Percentiles rank a stretch among this genome's conserved stretches.
phyloP scores from a whole-genome alignment of 495 filamentous ascomycete genomes.

The Stereocaulon alpinum region DNA sequence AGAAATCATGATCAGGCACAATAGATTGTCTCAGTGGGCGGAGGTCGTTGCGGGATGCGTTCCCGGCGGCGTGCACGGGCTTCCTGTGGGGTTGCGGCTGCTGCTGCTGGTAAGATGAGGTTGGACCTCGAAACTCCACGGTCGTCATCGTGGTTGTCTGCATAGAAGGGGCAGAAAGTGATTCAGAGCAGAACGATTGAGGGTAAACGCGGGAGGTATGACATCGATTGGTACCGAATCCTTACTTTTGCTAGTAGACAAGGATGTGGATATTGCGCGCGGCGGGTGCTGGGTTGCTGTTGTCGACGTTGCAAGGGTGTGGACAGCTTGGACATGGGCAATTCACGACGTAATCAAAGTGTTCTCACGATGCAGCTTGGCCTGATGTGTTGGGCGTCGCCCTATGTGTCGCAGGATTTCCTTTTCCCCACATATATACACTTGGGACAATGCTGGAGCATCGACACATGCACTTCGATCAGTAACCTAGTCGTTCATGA shows the following conservation, averaged over 20 bases:
- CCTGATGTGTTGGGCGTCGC: background rate
- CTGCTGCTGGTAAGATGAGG: constrained; percentile 16
- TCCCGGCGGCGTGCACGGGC: constrained; percentile 14
- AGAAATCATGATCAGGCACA: constrained; percentile 13
- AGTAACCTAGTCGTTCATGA: background rate
- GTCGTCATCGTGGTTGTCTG: constrained; percentile 15
- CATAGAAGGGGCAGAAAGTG: background rate
- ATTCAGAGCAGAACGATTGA: background rate
- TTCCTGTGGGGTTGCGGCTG: constrained; percentile 22
- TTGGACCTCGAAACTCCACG: constrained; percentile 19
- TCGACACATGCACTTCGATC: background rate
- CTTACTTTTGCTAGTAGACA: constrained; percentile 5
- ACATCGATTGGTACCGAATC: background rate
- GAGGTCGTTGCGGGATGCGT: constrained; percentile 16
- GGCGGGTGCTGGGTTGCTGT: constrained; percentile 1
- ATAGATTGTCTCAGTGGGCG: constrained; percentile 19
- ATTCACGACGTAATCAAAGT: background rate
- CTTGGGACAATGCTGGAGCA: background rate
- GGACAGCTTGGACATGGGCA: background rate
- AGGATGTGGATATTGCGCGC: constrained; percentile 2
- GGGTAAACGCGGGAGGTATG: background rate
- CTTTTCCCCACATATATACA: background rate
- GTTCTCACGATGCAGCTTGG: background rate
- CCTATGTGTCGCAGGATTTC: background rate
- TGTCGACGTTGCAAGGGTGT: background rate